Percentiles rank a stretch among this genome's conserved stretches.
Conservation (phyloP, 1,139 yeast species). For the Lodderomyces margitis region DNA sequence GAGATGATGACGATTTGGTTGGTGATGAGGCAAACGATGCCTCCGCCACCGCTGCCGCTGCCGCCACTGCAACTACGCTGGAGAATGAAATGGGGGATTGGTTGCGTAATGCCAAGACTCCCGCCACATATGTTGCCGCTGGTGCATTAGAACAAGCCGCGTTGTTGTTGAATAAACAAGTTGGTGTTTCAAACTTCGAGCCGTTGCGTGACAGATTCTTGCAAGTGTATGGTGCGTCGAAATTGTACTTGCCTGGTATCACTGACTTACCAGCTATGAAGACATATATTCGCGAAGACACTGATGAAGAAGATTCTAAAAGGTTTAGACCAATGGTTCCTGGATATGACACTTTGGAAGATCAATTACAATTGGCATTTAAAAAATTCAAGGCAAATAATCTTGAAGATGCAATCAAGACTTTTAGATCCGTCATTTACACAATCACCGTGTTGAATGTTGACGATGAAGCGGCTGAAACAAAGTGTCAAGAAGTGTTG, state of each 20-base stretch:
- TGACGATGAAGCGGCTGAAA: conserved; percentile 69
- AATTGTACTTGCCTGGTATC: conserved; percentile 71
- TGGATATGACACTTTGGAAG: conserved; percentile 69
- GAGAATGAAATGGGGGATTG: conserved; percentile 72
- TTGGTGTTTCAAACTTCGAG: conserved; percentile 81
- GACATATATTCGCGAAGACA: conserved; percentile 64
- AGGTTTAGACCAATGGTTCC: conserved; percentile 67
- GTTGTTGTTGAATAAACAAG: conserved; percentile 82
- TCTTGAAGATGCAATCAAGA: conserved; percentile 72
- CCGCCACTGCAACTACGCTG: conserved; percentile 18
- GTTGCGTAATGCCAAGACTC: conserved; percentile 85
- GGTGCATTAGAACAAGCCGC: conserved; percentile 98
- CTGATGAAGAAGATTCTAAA: conserved; percentile 56
- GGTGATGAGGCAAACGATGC: conserved; percentile 28
- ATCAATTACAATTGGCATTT: conserved; percentile 71
- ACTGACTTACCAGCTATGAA: conserved; percentile 69
- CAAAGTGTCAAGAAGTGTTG: conserved; percentile 70
- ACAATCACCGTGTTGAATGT: conserved; percentile 73
- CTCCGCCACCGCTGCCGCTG: conserved; percentile 27
- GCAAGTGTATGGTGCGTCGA: conserved; percentile 79
- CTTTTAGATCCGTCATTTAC: conserved; percentile 79
- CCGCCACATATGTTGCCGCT: conserved; percentile 93
- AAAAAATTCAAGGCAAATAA: conserved; percentile 80
- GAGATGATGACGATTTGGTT: conserved; percentile 33
- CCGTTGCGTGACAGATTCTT: conserved; percentile 82